Base-by-base conservation (phyloP, 306 rosid species). In the Inga laurina region DNA sequence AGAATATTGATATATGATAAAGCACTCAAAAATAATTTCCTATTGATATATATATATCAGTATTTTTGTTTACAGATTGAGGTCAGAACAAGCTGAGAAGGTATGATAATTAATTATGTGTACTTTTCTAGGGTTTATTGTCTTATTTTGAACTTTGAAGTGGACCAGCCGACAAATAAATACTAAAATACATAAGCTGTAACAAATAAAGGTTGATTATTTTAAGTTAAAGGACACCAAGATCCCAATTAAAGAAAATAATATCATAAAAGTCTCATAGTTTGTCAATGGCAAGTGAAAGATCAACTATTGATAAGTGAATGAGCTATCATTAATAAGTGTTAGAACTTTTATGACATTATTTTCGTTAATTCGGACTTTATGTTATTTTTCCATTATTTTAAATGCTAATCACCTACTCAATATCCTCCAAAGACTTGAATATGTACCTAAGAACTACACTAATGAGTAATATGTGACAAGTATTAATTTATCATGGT, bases 81-180 rank as follows among this genome's bases (percentile, higher is more conserved):
- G 43, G 43, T 39, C 8, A 39, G 43, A n/a, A 76, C 67, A 87
- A 77, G 85, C 21, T 81, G 41, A 80, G 78, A 51, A 15, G 19
- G 51, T 51, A 81, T 39, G 8, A 8, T 39, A 39, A 39, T 74
- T 62, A 87, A 79, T 73, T 15, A 41, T 8, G 8, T 13, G 8
- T 79, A 77, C 65, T 79, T 79, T 82, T 62, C 12, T 71, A 72
- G 72, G 71, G 78, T 79, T 75, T 84, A 24, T 84, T 82, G 88
- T 87, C 90, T 88, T 85, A 82, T 84, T 82, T 80, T 45, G 21
- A 61, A 82, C 82, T 82, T 80, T 45, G 21, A 61, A 61, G 82
- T 71, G 81, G 85, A 21, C 74, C 78, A 78, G 57, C 75, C 65
- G 49, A n/a, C 49, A 67, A 61, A 74, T 70, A 10, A 24, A 18